phyloP scores from a whole-genome alignment of 2,329 filamentous ascomycete species.

The Akanthomyces lecanii region DNA sequence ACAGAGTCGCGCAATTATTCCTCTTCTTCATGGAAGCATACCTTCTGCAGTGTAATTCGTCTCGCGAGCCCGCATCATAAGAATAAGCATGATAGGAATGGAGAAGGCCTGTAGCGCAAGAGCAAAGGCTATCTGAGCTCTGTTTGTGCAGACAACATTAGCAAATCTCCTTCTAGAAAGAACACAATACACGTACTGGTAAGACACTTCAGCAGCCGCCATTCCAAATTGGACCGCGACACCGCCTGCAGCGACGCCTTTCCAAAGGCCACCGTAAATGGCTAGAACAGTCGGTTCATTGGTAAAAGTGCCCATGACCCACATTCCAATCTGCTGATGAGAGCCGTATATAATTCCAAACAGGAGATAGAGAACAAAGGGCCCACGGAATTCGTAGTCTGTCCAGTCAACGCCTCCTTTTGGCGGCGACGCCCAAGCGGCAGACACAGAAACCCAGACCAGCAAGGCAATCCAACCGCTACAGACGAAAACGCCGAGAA shows the following conservation, averaged over 20 bases:
- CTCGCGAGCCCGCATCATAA: background rate
- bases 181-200: background rate
- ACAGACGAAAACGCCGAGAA: slow-evolving; percentile 16
- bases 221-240: slow-evolving; percentile 12
- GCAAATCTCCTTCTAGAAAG: background rate
- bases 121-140: slow-evolving; percentile 4
- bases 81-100: slow-evolving; percentile 4
- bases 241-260: slow-evolving; percentile 17
- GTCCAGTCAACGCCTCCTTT: slow-evolving; percentile 19
- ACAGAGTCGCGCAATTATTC: no score
- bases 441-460: slow-evolving; percentile 12
- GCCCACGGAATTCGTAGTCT: slow-evolving; percentile 15
- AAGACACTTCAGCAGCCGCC: slow-evolving; percentile 3
- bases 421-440: slow-evolving; percentile 11
- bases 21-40: background rate
- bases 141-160: background rate
- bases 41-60: slow-evolving; percentile 5
- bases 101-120: background rate
- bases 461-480: slow-evolving; percentile 12
- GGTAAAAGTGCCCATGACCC: slow-evolving; percentile 20
- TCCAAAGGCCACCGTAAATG: slow-evolving; percentile 18
- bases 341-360: slow-evolving; percentile 19
- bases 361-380: slow-evolving; percentile 19
- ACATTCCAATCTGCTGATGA: slow-evolving; percentile 18
- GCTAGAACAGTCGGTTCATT: slow-evolving; percentile 19